Base-by-base conservation (phyloP, 176 grass and related monocot genomes). In the Carex parvula region DNA sequence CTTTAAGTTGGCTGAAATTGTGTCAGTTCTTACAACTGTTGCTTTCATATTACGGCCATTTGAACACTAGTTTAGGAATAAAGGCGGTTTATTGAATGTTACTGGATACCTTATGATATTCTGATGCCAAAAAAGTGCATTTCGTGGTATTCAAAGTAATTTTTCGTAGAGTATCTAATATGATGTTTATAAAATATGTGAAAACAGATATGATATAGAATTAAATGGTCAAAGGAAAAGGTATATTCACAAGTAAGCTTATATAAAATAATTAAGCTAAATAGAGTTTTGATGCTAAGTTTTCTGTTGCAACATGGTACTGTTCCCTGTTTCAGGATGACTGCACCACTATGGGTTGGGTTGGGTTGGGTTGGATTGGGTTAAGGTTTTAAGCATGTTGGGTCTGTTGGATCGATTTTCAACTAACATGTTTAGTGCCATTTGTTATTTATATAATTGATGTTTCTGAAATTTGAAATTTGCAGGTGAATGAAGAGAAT, bases 401-500 rank as follows among this genome's bases (percentile, higher is more conserved):
- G 79, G n/a, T 32, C 17, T 70, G 81, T 84, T 87, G 56, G 21
- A 39, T 64, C 77, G 61, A 33, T 80, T 18, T 10, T 67, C 35
- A 57, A 86, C 18, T 70, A 81, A 58, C 24, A 29, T 44, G 50
- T 70, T 42, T 84, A 56, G 56, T 81, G 73, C 9, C 10, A 50
- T 81, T 57, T 22, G 32, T 79, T 17, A 81, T 37, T 85, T 70
- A 46, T 85, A 66, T 92, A 50, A 85, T 81, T 60, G 88, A 62
- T 60, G 37, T 48, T 87, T 82, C 39, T 73, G 55, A 84, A 84
- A 84, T 88, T 81, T 86, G 82, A 89, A 98, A 86, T 90, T 84
- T 88, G 88, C 90, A 98, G 95, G 89, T 82, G n/a, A 93, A 98
- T 85, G 95, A 94, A 88, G 92, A 94, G 84, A 90, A 50, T 73